phyloP scores from a whole-genome alignment of 495 filamentous ascomycete genomes.

The Cercophora newfieldiana region DNA sequence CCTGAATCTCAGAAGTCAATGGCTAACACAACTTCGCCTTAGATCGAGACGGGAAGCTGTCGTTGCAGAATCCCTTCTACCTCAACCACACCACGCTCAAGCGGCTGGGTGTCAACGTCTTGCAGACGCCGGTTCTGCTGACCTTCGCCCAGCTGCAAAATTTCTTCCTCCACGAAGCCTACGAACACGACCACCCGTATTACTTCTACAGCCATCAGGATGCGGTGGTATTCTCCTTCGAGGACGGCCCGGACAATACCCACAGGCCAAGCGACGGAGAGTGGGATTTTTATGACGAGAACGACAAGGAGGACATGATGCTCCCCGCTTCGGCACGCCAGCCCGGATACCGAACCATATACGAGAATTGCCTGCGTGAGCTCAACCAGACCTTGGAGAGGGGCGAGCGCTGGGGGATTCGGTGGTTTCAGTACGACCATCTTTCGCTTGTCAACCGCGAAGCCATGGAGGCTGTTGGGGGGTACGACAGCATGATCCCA shows the following conservation, averaged over 20 bases:
- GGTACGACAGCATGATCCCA: conserved; percentile 61
- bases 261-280: conserved; percentile 33
- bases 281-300: conserved; percentile 37
- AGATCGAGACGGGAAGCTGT: conserved; percentile 51
- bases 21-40: no score
- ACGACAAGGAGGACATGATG: conserved; percentile 37
- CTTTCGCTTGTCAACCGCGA: conserved; percentile 56
- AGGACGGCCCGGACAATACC: conserved; percentile 40
- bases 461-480: conserved; percentile 55
- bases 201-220: conserved; percentile 65
- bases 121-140: conserved; percentile 58
- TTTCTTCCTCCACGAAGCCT: conserved; percentile 58
- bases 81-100: conserved; percentile 57
- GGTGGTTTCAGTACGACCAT: conserved; percentile 59
- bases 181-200: conserved; percentile 54
- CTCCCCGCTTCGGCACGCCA: conserved; percentile 32
- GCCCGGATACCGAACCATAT: conserved; percentile 51
- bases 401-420: conserved; percentile 48
- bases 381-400: conserved; percentile 34
- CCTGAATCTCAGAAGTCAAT: no score
- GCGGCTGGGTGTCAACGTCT: conserved; percentile 56
- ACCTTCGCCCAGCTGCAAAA: conserved; percentile 66
- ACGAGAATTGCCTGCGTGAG: conserved; percentile 48
- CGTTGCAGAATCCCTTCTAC: conserved; percentile 62
- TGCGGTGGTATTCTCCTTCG: conserved; percentile 54